Conservation (phyloP, 2,329 filamentous ascomycete genomes). For the Lecanicillium sp. region DNA sequence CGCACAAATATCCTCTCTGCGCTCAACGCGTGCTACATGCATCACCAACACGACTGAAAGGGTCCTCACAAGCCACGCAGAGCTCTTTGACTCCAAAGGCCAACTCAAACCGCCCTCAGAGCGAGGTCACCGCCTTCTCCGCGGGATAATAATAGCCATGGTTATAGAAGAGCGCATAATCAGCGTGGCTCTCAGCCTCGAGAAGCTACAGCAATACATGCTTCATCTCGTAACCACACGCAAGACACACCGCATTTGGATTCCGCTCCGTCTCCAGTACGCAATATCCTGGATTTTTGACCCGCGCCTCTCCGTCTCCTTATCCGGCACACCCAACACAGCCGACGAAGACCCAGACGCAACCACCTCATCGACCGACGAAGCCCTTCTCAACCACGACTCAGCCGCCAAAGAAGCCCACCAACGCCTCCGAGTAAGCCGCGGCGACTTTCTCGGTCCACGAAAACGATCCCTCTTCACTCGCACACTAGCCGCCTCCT, state of each 20-base stretch:
- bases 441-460: slow-evolving; percentile 12
- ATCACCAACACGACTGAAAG: slow-evolving; percentile 27
- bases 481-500: slow-evolving; percentile 19
- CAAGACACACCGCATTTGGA: slow-evolving; percentile 28
- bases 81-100: slow-evolving; percentile 32
- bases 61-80: slow-evolving; percentile 27
- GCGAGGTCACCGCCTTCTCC: slow-evolving; percentile 19
- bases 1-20: slow-evolving; percentile 18
- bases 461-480: slow-evolving; percentile 12
- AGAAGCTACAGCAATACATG: slow-evolving; percentile 27
- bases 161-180: slow-evolving; percentile 35
- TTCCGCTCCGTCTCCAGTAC: slow-evolving; percentile 30
- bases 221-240: slow-evolving; percentile 25
- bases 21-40: slow-evolving; percentile 15
- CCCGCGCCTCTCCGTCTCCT: slow-evolving; percentile 10
- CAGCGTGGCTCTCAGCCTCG: slow-evolving; percentile 16
- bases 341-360: slow-evolving; percentile 13
- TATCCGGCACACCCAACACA: slow-evolving; percentile 10
- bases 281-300: slow-evolving; percentile 28
- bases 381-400: too few relatives aligned
- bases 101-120: slow-evolving; percentile 19
- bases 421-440: slow-evolving; percentile 17
- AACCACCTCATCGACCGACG: slow-evolving; percentile 11
- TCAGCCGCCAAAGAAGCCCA: too few relatives aligned
- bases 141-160: slow-evolving; percentile 34